Base-by-base conservation (phyloP, 306 rosid genomes). In the Dalbergia oliveri region DNA sequence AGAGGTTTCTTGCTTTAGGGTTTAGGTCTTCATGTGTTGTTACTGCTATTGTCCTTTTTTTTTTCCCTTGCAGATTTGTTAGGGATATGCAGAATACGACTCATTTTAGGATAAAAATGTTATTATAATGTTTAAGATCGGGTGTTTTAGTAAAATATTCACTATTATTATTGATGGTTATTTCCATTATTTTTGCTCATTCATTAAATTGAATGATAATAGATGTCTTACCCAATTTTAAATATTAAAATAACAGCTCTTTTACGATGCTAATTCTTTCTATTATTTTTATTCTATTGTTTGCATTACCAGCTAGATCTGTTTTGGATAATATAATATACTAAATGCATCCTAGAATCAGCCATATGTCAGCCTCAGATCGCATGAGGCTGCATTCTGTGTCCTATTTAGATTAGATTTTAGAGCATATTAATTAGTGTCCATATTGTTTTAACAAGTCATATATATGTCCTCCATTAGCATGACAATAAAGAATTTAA, bases 1-100 rank as follows among this genome's bases (percentile, higher is more conserved):
- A 5, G 72, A 83, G 80, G 66, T 83, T 83, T 78, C 86, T 83
- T 83, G 83, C 86, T 72, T 78, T 78, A 45, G 39, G 83, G 86
- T 72, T 78, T 83, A 78, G 43, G n/a, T 76, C 73, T 61, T 60
- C 66, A 19, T 53, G 23, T 34, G 13, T 23, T 9, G 37, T 16
- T 23, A 35, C 72, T 43, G 12, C 51, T 8, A 47, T 56, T 73
- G 41, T 56, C 47, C 26, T 23, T 41, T 16, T 23, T 4, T 7
- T 8, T 41, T 39, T 16, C 31, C 31, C 31, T 10, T 4, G 5
- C 4, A 6, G 59, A 37, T 69, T 65, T 76, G 31, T 47, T 50
- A 33, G 62, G n/a, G 65, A 51, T 51, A 66, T 54, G 58, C 67
- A 54, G 45, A 54, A 51, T 35, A 51, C 5, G 34, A 14, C 34